Base-by-base conservation (phyloP, 192 early-diverging fungal species). In the Mortierella alpina region DNA sequence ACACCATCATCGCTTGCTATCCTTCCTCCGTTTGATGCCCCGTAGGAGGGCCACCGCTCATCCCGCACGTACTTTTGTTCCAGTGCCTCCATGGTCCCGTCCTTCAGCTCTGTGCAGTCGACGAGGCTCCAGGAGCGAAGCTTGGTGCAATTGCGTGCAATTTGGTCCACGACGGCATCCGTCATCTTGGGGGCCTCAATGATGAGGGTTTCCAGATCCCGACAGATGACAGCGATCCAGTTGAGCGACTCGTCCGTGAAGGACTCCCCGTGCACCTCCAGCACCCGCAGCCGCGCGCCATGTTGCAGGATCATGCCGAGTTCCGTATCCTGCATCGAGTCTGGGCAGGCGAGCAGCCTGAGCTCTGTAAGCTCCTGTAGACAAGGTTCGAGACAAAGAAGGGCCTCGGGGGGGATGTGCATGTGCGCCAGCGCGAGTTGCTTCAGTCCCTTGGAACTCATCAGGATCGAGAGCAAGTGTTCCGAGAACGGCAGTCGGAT, bases 191-290 rank as follows among this genome's bases (percentile, higher is more conserved):
- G 77, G 1, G 65, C 48, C 41, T 72, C 70, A 7, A 80, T 47
- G 31, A 68, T 45, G 15, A 80, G 39, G 0, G 47, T 41, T 49
- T 80, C 77, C 18, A 80, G 60, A 2, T 72, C 51, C n/a, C 51
- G 15, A 70, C 77, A 80, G 3, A 66, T 53, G n/a, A 42, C 68
- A 0, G 52, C 54, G 42, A 80, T 72, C 57, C 63, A 72, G 22
- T 40, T 50, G 5, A 80, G 69, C 0, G 77, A 80, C 48, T 58
- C 23, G 41, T 80, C 77, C 20, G 77, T 80, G 46, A 80, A 72
- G 15, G 51, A 63, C 23, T 80, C 66, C 53, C 77, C 70, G 22
- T 65, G 77, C 5, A 80, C 15, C 54, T 80, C 77, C 1, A 80
- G 70, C 3, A 58, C n/a, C 40, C 17, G 18, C 13, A 80, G 64